Evolutionary conservation across 2,329 filamentous ascomycete genomes (phyloP).

Genomic region (Phialocephala subalpina): DNA sequence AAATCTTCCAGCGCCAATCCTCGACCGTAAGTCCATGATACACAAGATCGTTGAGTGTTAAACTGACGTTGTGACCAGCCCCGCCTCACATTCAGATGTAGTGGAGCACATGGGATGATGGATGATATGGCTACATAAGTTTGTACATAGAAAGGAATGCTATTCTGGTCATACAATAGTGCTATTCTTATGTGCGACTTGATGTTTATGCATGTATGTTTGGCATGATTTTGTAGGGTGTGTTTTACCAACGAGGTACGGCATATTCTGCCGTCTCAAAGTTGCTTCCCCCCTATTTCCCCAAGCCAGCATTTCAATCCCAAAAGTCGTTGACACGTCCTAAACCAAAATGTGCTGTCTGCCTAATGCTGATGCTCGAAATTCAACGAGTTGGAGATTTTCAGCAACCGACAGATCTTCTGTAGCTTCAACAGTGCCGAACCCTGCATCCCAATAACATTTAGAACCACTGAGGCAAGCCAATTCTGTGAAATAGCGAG

Average conservation of each 20-base stretch:
- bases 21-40: constrained; percentile 76
- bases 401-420: too few relatives aligned
- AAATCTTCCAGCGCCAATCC: constrained; percentile 81
- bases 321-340: too few relatives aligned
- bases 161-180: neutral
- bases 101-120: constrained; percentile 8
- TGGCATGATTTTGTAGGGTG: neutral
- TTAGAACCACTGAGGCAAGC: too few relatives aligned
- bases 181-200: neutral
- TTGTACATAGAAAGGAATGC: constrained; percentile 31
- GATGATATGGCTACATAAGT: constrained; percentile 3
- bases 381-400: neutral
- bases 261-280: too few relatives aligned
- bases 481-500: too few relatives aligned
- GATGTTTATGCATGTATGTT: neutral
- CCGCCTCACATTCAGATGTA: constrained; percentile 37
- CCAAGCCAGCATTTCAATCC: too few relatives aligned
- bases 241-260: too few relatives aligned
- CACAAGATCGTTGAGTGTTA: neutral
- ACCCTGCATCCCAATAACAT: too few relatives aligned
- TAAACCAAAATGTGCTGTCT: neutral
- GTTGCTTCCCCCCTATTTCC: too few relatives aligned
- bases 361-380: neutral
- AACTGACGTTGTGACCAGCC: constrained; percentile 31
- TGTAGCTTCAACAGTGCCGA: too few relatives aligned